Evolutionary conservation across 2,329 filamentous ascomycete genomes (phyloP).

Genomic region (Venturia asperata): DNA sequence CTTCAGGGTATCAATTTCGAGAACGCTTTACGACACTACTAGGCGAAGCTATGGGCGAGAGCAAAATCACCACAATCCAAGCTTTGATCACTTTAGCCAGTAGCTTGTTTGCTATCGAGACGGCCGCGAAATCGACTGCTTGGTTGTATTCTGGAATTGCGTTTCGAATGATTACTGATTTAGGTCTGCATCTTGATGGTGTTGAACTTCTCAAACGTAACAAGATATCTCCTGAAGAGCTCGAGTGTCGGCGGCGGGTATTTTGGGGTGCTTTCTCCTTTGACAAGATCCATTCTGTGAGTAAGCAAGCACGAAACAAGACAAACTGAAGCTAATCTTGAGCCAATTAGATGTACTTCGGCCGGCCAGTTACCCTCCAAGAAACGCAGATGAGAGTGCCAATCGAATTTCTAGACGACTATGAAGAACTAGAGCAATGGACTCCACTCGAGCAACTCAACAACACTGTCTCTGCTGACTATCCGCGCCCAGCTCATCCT

Average conservation of each 20-base stretch:
- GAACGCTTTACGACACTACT: constrained; percentile 39
- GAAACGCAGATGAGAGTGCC: constrained; percentile 25
- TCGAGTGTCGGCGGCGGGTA: constrained; percentile 30
- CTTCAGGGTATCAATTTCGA: constrained; percentile 35
- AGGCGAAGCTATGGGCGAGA: constrained; percentile 38
- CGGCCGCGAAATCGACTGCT: constrained; percentile 27
- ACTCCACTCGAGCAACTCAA: constrained; percentile 13
- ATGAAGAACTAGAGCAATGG: constrained; percentile 23
- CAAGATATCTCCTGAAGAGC: constrained; percentile 23
- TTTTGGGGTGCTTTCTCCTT: constrained; percentile 32
- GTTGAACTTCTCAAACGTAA: constrained; percentile 24
- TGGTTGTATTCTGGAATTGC: constrained; percentile 39
- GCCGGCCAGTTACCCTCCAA: constrained; percentile 26
- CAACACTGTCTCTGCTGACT: constrained; percentile 4
- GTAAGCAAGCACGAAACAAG: background rate
- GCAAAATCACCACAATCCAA: constrained; percentile 46
- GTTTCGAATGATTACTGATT: constrained; percentile 37
- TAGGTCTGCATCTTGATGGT: constrained; percentile 35
- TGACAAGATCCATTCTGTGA: constrained; percentile 27
- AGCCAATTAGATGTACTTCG: constrained; percentile 25
- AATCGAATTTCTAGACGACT: constrained; percentile 24
- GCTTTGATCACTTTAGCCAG: constrained; percentile 30
- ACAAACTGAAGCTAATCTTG: background rate
- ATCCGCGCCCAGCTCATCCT: constrained; percentile 14
- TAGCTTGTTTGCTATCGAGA: constrained; percentile 19